These are phyloP conservation scores for Colletotrichum nymphaeae DNA, from an alignment of 2,329 filamentous ascomycete species.

Conservation along the genomic window DNA sequence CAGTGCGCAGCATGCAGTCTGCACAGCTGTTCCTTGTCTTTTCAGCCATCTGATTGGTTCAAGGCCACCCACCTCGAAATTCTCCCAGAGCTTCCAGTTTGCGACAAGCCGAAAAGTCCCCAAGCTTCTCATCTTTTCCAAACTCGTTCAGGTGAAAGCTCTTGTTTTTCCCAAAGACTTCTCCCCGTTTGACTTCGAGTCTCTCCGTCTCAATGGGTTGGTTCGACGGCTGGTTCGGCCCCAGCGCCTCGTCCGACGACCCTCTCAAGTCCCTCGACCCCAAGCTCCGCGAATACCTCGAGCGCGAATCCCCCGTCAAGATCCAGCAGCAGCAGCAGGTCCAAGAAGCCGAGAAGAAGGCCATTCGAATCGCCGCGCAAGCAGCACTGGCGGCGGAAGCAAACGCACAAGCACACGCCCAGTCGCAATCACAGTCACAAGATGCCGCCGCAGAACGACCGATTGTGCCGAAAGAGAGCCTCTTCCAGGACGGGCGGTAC, in stretches of 20 bases:
- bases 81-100: conserved; percentile 31
- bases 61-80: conserved; percentile 21
- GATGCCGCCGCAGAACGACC: conserved; percentile 34
- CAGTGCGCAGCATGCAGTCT: not conserved
- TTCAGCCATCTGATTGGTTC: conserved; percentile 31
- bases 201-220: conserved; percentile 61
- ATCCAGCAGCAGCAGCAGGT: conserved; percentile 53
- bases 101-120: conserved; percentile 1
- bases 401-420: conserved; percentile 23
- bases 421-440: conserved; percentile 12
- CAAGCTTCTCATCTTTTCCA: not conserved
- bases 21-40: conserved; percentile 12
- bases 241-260: conserved; percentile 60
- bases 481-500: conserved; percentile 72
- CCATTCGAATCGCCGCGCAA: conserved; percentile 35
- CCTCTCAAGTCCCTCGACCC: conserved; percentile 83
- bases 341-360: conserved; percentile 23
- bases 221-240: conserved; percentile 60
- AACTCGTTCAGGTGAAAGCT: not conserved
- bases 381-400: conserved; percentile 32
- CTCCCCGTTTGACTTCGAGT: not conserved
- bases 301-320: conserved; percentile 83
- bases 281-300: conserved; percentile 84
- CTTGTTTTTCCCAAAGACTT: not conserved
- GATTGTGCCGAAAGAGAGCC: conserved; percentile 60